Evolutionary conservation across 1,284 basidiomycete species (phyloP).

Genomic region (Coniferiporia weirii): DNA sequence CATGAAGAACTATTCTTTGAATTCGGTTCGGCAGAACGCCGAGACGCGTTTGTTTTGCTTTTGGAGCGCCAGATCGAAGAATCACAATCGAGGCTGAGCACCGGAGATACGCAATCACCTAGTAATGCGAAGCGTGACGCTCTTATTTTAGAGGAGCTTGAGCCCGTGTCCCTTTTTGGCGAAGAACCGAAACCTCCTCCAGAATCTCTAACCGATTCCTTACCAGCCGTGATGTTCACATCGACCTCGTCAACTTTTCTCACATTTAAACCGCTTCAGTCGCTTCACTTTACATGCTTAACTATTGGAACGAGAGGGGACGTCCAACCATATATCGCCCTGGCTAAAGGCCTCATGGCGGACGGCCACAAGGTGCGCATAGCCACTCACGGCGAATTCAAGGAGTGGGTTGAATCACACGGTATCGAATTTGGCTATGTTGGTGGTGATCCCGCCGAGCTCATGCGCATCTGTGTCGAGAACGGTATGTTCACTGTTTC

Average conservation of each 20-base stretch:
- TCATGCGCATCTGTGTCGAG: constrained; percentile 93
- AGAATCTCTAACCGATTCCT: constrained; percentile 56
- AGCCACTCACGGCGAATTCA: constrained; percentile 92
- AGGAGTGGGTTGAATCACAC: constrained; percentile 92
- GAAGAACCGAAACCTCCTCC: constrained; percentile 37
- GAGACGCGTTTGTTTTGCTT: constrained; percentile 69
- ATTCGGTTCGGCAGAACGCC: constrained; percentile 74
- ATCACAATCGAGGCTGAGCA: constrained; percentile 44
- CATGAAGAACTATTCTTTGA: constrained; percentile 98
- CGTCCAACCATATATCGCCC: constrained; percentile 91
- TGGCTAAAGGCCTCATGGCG: constrained; percentile 86
- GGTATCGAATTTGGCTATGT: constrained; percentile 92
- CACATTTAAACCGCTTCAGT: constrained; percentile 85
- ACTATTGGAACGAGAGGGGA: constrained; percentile 95
- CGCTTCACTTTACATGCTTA: constrained; percentile 85
- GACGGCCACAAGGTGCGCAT: constrained; percentile 86
- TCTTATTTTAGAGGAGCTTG: constrained; percentile 70
- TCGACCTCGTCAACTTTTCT: constrained; percentile 90
- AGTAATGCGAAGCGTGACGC: constrained; percentile 57
- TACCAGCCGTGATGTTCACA: constrained; percentile 89
- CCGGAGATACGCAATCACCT: constrained; percentile 36
- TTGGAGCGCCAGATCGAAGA: constrained; percentile 81
- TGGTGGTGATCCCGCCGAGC: constrained; percentile 94
- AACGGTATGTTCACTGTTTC: constrained; percentile 96
- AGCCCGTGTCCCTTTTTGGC: constrained; percentile 37